Conservation (phyloP, 1,139 yeast genomes). For the Debaryomycetaceae sp. region DNA sequence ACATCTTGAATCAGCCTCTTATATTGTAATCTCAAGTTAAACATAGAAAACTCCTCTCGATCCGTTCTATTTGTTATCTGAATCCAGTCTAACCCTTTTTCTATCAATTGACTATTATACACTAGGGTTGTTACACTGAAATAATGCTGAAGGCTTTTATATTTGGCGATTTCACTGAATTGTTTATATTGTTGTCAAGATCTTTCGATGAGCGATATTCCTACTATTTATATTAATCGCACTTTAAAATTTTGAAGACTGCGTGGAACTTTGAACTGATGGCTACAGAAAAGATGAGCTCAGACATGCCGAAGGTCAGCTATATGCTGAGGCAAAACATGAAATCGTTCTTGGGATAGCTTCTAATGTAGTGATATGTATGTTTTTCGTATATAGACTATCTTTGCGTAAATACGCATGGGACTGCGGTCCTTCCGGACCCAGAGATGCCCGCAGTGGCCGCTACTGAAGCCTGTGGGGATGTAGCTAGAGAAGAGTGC, state of each 20-base stretch:
- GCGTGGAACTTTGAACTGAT: neutral
- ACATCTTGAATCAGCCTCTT: conserved; percentile 21
- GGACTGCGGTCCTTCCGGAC: too few relatives aligned
- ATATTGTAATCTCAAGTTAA: neutral
- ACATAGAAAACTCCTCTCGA: neutral
- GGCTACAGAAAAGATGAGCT: neutral
- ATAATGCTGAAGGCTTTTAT: neutral
- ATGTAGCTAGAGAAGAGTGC: too few relatives aligned
- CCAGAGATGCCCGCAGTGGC: too few relatives aligned
- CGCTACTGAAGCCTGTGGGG: too few relatives aligned
- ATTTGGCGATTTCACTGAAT: neutral
- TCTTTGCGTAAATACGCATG: too few relatives aligned
- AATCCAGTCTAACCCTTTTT: neutral
- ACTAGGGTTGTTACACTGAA: neutral
- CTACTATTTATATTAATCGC: neutral
- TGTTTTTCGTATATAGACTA: too few relatives aligned
- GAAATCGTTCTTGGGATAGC: too few relatives aligned
- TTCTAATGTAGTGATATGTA: too few relatives aligned
- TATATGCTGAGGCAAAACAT: too few relatives aligned
- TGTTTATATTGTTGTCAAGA: neutral
- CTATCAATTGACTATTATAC: neutral
- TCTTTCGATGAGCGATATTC: neutral
- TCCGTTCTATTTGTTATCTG: neutral
- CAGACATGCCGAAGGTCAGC: too few relatives aligned
- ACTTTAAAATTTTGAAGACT: neutral